These are phyloP conservation scores for Aspergillus pseudoviridinutans DNA, from an alignment of 2,329 filamentous ascomycete genomes.

Conservation along the genomic window DNA sequence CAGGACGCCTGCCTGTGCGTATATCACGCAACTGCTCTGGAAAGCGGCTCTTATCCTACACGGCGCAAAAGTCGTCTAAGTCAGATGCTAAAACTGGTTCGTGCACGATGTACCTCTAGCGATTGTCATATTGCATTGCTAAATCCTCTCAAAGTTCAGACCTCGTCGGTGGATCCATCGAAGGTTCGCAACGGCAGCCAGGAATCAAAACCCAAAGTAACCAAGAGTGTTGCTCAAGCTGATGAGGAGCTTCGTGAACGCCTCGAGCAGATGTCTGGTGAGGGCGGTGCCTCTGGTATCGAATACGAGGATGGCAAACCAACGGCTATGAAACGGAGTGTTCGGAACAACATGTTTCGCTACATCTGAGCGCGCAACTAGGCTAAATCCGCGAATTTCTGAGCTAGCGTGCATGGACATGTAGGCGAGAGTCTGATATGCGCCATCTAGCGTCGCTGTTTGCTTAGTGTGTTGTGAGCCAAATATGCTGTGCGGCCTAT, in stretches of 20 bases:
- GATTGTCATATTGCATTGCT: not conserved
- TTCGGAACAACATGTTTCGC: conserved; percentile 74
- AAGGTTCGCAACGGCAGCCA: conserved; percentile 2
- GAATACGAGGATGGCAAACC: conserved; percentile 73
- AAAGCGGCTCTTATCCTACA: not conserved
- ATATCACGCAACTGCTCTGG: not conserved
- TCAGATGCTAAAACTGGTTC: conserved; percentile 2
- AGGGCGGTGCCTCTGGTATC: conserved; percentile 66
- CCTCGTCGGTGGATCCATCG: not conserved
- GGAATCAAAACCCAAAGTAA: conserved; percentile 16
- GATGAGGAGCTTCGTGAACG: conserved; percentile 65
- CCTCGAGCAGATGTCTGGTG: conserved; percentile 64
- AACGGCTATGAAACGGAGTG: conserved; percentile 67
- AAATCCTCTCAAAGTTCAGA: not conserved
- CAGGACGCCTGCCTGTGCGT: not conserved
- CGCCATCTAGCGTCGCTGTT: not conserved
- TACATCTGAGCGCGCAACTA: conserved; percentile 48
- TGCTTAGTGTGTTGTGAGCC: not conserved
- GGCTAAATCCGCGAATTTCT: not conserved
- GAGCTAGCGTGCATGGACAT: not conserved
- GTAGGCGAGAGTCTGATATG: not conserved
- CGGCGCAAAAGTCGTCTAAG: not conserved
- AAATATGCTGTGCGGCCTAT: not conserved
- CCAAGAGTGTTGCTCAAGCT: conserved; percentile 58
- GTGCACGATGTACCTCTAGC: not conserved